Conservation (phyloP, 1,284 basidiomycete genomes). For the Taiwanofungus camphoratus region DNA sequence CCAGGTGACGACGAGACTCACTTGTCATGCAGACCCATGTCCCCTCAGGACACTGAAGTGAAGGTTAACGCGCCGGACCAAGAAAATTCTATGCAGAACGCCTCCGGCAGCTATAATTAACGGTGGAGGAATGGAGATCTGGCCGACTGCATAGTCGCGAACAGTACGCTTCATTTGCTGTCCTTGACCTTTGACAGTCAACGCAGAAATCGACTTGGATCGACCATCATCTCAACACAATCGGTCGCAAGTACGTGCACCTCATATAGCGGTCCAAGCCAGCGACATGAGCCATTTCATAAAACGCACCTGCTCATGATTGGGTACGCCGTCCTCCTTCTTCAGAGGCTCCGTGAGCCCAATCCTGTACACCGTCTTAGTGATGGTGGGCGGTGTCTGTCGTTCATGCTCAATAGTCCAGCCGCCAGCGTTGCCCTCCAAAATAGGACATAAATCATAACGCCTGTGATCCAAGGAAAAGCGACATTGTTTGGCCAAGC, state of each 20-base stretch:
- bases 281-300: too few species aligned
- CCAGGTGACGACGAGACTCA: constrained; percentile 12
- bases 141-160: too few species aligned
- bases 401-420: constrained; percentile 19
- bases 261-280: too few species aligned
- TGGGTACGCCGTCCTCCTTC: constrained; percentile 17
- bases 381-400: constrained; percentile 28
- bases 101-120: background rate
- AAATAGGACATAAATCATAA: constrained; percentile 29
- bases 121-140: too few species aligned
- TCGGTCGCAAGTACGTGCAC: too few species aligned
- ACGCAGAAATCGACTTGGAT: too few species aligned
- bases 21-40: constrained; percentile 32
- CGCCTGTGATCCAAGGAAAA: constrained; percentile 20
- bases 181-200: too few species aligned
- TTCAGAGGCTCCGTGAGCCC: constrained; percentile 23
- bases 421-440: constrained; percentile 19
- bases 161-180: too few species aligned
- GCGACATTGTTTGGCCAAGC: constrained; percentile 22
- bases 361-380: constrained; percentile 26
- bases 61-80: constrained; percentile 2
- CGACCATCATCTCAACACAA: too few species aligned
- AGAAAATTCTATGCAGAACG: background rate
- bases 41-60: constrained; percentile 28
- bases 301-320: constrained; percentile 24